Evolutionary conservation across 805 yeast genomes (phyloP).

Genomic region (Candida pini): DNA sequence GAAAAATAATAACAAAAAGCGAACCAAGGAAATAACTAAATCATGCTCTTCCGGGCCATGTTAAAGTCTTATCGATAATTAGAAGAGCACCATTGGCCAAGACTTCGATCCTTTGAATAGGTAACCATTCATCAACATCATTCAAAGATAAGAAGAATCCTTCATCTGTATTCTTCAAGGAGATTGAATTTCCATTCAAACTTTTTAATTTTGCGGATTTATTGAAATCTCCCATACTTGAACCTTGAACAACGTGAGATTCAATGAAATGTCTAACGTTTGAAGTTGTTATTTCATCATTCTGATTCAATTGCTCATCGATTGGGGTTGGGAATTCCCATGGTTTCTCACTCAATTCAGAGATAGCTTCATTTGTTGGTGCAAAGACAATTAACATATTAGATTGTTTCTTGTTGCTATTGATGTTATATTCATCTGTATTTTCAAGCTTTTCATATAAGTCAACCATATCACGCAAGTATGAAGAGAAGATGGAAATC

Average conservation of each 20-base stretch:
- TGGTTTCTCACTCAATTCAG: constrained; percentile 50
- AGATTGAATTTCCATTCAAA: constrained; percentile 30
- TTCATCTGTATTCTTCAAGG: constrained; percentile 32
- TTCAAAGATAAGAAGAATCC: constrained; percentile 29
- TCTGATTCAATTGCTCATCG: constrained; percentile 34
- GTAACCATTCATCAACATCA: constrained; percentile 31
- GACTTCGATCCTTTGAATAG: constrained; percentile 30
- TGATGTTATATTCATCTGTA: constrained; percentile 15
- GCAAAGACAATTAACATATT: constrained; percentile 53
- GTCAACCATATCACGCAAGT: constrained; percentile 57
- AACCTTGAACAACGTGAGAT: constrained; percentile 49
- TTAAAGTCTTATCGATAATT: constrained; percentile 31
- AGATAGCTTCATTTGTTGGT: constrained; percentile 62
- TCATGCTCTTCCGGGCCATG: constrained; percentile 29
- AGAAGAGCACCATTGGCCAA: constrained; percentile 43
- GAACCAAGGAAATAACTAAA: background rate
- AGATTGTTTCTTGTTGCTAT: constrained; percentile 17
- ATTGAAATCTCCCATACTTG: constrained; percentile 16
- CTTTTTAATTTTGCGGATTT: constrained; percentile 21
- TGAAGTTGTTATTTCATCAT: constrained; percentile 42
- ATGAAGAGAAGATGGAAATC: constrained; percentile 60
- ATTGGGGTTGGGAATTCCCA: constrained; percentile 71
- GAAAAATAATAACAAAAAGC: background rate
- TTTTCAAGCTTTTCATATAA: constrained; percentile 43
- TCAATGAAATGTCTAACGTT: constrained; percentile 57